Base-by-base conservation (phyloP, 2,329 filamentous ascomycete species). In the Fusarium albosuccineum region DNA sequence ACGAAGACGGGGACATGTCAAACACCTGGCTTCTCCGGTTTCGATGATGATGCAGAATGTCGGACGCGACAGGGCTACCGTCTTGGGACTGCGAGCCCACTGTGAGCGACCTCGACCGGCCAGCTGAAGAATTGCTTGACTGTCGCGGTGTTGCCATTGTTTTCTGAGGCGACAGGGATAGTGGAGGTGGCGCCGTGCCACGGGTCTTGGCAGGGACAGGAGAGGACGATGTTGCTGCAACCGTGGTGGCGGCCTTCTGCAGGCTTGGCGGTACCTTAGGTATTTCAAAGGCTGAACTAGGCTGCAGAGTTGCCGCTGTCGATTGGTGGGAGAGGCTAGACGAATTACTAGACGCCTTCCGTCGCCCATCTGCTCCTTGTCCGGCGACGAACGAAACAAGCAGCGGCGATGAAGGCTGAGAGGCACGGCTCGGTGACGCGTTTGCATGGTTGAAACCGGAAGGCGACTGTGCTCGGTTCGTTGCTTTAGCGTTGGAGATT, bases 51-150 rank as follows among this genome's bases (percentile, higher is more conserved):
- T 91, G 88, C 56, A 92, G 85, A 52, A 92, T 87, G 55, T 91
- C 89, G 2, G 90, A 84, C 8, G 87, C 82, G 14, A 93, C 86
- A 7, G 91, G 87, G 68, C 96, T 97, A 29, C 92, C 93, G 72
- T 98, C 96, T 77, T 97, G 93, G 11, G 96, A 98, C 78, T 97
- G 93, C 13, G 96, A 98, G 9, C 95, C 95, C 37, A 98, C 91
- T 0, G 96, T 99, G 72, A 97, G 87, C 29, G 96, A 98, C 57
- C 96, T 87, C 51, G 93, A 91, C 49, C 94, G 88, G 11, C 88
- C 86, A 46, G 87, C 85, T n/a, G 89, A 85, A 16, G 89, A 83
- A 67, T 85, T 86, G 69, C 88, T 89, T 5, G 77, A 76, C 64
- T 91, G 89, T 45, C 88, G 85, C 40, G 89, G 88, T 3, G 87